A percentile compares a stretch with the other conserved stretches of the same genome.
Evolutionary conservation across 129 eudicot species (phyloP).

Genomic region (carrot (Daucus carota)): DNA sequence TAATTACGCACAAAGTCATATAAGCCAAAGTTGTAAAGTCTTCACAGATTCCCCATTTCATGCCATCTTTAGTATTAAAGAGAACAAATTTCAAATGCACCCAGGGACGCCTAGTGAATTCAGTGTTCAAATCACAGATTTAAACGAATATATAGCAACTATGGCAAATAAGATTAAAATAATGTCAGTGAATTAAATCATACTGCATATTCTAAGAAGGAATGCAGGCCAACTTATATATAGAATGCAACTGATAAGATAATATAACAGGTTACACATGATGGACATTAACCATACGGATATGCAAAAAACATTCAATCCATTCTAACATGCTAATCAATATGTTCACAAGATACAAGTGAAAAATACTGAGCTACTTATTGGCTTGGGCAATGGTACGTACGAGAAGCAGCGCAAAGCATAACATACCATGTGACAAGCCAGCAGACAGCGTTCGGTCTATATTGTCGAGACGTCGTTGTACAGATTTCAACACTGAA

Average conservation of each 20-base stretch:
- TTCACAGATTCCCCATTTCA: not conserved
- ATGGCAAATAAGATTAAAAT: not conserved
- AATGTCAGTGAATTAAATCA: not conserved
- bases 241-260: not conserved
- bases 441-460: constrained; percentile 67
- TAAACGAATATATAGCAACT: not conserved
- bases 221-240: not conserved
- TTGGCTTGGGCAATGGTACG: not conserved
- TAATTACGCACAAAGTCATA: not conserved
- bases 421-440: constrained; percentile 46
- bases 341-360: not conserved
- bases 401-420: not conserved
- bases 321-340: not conserved
- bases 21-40: not conserved
- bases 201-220: not conserved
- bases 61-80: not conserved
- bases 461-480: constrained; percentile 69
- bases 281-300: not conserved
- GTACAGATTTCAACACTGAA: constrained; percentile 70
- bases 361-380: not conserved
- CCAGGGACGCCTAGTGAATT: not conserved
- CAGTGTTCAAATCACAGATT: not conserved
- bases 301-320: not conserved
- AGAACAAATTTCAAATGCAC: not conserved
- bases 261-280: not conserved